A percentile compares a stretch with the other conserved stretches of the same genome.
These are phyloP conservation scores for Acanthamoeba triangularis DNA, from an alignment of 208 protist genomes.

Conservation along the genomic window DNA sequence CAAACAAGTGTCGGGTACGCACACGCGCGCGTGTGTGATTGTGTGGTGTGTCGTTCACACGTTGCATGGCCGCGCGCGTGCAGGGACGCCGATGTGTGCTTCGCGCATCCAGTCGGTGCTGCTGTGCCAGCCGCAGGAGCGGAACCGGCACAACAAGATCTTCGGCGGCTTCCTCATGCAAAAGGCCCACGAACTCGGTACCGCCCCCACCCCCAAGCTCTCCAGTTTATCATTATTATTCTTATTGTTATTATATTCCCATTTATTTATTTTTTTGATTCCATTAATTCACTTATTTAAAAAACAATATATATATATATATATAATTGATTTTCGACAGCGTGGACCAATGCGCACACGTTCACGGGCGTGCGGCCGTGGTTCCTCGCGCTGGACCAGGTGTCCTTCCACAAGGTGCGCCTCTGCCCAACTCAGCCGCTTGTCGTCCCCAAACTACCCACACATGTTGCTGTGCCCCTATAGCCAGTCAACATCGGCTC, in stretches of 20 bases:
- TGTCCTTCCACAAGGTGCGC: constrained; percentile 74
- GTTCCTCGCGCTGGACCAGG: constrained; percentile 78
- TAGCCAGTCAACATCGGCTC: constrained; percentile 77
- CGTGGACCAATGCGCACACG: constrained; percentile 73
- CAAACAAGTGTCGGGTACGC: not conserved
- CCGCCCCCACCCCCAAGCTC: too few species aligned
- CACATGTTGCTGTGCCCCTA: not conserved
- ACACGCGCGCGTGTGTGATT: not conserved
- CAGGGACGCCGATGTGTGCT: not conserved
- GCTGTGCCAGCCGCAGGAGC: constrained; percentile 73
- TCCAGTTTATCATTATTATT: too few species aligned
- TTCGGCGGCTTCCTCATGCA: constrained; percentile 82
- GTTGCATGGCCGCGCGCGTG: too few species aligned
- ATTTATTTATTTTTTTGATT: not conserved
- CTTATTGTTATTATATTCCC: not conserved
- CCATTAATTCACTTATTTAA: not conserved
- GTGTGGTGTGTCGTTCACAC: not conserved
- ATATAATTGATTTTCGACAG: not conserved
- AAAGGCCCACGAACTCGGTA: constrained; percentile 76
- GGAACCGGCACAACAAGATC: constrained; percentile 75
- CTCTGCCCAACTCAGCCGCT: not conserved
- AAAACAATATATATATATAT: not conserved
- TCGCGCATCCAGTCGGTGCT: constrained; percentile 59
- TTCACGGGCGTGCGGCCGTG: constrained; percentile 60
- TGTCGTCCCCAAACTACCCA: not conserved